A percentile compares a stretch with the other conserved stretches of the same genome.
Evolutionary conservation across 495 filamentous ascomycete genomes (phyloP).

Genomic region (Tuber umbilicatum): DNA sequence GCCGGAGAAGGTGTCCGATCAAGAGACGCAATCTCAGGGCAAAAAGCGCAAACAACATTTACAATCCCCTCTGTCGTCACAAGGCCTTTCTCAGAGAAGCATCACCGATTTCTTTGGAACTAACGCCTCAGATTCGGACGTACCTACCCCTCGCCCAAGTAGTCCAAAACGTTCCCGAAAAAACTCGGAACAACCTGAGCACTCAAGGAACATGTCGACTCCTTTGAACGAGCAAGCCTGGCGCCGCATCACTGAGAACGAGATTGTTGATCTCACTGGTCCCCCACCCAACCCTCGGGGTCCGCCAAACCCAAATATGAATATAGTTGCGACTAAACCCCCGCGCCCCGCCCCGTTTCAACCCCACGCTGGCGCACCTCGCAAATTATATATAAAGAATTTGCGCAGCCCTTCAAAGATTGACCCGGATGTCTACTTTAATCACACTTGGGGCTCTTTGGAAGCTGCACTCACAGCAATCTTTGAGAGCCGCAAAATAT

Average conservation of each 20-base stretch:
- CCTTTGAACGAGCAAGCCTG: constrained; percentile 40
- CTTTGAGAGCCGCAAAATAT: constrained; percentile 57
- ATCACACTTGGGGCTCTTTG: constrained; percentile 62
- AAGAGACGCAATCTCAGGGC: constrained; percentile 19
- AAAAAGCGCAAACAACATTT: constrained; percentile 29
- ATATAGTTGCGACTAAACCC: constrained; percentile 4
- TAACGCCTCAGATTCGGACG: constrained; percentile 4
- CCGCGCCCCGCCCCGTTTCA: constrained; percentile 29
- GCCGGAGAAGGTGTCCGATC: constrained; percentile 31
- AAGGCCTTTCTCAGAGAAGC: constrained; percentile 22
- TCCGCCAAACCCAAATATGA: neutral
- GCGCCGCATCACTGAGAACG: constrained; percentile 17
- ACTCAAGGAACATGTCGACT: constrained; percentile 1
- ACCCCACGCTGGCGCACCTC: constrained; percentile 25
- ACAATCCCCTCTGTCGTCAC: constrained; percentile 11
- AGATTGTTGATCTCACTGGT: constrained; percentile 30
- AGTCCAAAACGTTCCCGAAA: constrained; percentile 35
- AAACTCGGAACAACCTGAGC: constrained; percentile 22
- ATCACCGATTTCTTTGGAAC: constrained; percentile 36
- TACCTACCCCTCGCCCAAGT: neutral
- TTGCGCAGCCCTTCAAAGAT: constrained; percentile 55
- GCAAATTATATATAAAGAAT: constrained; percentile 83
- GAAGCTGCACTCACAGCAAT: constrained; percentile 65
- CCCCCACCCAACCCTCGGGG: constrained; percentile 9
- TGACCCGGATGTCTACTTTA: constrained; percentile 65